A percentile compares a stretch with the other conserved stretches of the same genome.
phyloP scores from a whole-genome alignment of 139 green algal genomes.

The Desmodesmus armatus region DNA sequence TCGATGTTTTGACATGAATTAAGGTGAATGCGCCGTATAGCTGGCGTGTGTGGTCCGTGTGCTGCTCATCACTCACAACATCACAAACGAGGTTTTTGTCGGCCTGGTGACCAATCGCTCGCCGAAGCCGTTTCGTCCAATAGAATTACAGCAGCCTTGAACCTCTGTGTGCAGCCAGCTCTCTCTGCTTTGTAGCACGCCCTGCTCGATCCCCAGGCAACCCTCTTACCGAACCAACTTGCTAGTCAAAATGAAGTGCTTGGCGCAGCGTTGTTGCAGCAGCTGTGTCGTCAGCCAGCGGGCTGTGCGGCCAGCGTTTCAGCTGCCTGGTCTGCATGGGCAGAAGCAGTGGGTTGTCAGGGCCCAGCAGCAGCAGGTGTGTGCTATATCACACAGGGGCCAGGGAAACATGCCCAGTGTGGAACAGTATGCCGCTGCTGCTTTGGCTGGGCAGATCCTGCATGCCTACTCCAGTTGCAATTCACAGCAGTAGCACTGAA shows the following conservation, averaged over 20 bases:
- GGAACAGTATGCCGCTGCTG: too few species aligned
- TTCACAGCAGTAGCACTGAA: too few species aligned
- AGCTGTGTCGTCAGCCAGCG: background rate
- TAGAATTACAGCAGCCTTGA: background rate
- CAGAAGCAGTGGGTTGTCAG: conserved; percentile 15
- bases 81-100: background rate
- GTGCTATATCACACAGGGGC: background rate
- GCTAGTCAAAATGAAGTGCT: background rate
- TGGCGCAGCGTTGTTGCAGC: background rate
- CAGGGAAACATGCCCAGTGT: too few species aligned
- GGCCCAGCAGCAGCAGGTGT: conserved; percentile 3
- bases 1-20: too few species aligned
- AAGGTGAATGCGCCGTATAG: too few species aligned
- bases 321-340: background rate
- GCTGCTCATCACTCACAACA: background rate
- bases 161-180: background rate
- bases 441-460: too few species aligned
- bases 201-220: too few species aligned
- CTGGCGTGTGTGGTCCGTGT: background rate
- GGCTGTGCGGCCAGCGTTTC: background rate
- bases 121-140: background rate
- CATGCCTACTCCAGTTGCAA: too few species aligned
- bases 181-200: too few species aligned
- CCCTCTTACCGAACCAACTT: background rate
- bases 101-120: background rate